phyloP scores from a whole-genome alignment of 169 alveolate genomes.

The Plasmodium reichenowi region DNA sequence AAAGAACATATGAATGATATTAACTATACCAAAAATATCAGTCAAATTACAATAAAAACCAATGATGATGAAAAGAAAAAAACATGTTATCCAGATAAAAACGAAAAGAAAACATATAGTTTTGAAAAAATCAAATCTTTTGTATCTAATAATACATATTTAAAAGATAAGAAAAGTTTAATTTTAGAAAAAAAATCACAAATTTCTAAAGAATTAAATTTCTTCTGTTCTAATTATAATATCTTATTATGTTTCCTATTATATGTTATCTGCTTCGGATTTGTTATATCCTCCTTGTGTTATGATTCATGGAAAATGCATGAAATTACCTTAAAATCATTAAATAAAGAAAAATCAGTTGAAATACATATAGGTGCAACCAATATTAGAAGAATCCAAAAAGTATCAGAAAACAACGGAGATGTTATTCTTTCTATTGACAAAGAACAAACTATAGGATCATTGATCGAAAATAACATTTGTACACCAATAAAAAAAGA shows the following conservation, averaged over 20 bases:
- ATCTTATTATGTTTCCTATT: constrained; percentile 48
- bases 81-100: background rate
- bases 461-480: constrained; percentile 1
- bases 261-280: constrained; percentile 36
- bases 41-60: background rate
- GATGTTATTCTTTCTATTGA: constrained; percentile 38
- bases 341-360: constrained; percentile 16
- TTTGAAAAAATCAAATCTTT: constrained; percentile 53
- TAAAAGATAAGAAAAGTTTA: constrained; percentile 38
- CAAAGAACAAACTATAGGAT: constrained; percentile 35
- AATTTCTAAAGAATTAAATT: constrained; percentile 30
- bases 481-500: constrained; percentile 25
- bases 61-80: constrained; percentile 10
- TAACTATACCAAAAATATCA: background rate
- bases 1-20: constrained; percentile 1
- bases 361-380: constrained; percentile 58
- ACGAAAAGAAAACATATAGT: constrained; percentile 31
- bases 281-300: constrained; percentile 27
- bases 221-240: constrained; percentile 36
- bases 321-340: constrained; percentile 29
- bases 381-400: constrained; percentile 33
- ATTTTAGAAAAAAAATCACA: constrained; percentile 23
- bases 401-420: constrained; percentile 34
- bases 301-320: constrained; percentile 71
- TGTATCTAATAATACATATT: constrained; percentile 38